Base-by-base conservation (phyloP, 257 asterid species). In the Solanum peruvianum region DNA sequence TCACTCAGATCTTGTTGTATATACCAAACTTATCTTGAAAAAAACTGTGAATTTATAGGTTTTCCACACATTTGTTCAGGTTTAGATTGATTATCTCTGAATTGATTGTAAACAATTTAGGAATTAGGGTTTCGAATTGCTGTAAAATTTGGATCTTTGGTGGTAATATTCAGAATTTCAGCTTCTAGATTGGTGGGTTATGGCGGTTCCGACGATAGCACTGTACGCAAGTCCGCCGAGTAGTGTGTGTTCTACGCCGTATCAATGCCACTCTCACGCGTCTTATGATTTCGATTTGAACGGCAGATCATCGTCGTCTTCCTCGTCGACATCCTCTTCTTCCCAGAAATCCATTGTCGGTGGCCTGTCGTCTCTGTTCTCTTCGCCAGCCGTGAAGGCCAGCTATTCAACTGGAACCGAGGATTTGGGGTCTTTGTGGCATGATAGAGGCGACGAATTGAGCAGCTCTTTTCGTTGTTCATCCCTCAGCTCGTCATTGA, bases 141-240 rank as follows among this genome's bases (percentile, higher is more conserved):
- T 84, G 73, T 37, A 70, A 31, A 56, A 64, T 75, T 85, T 84
- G 56, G 89, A 83, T 83, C 77, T 82, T 88, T 82, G 88, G 77
- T 71, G 60, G 86, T 47, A 29, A 25, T 42, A n/a, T 44, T 77
- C 37, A 14, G 62, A 42, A 44, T 77, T n/a, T 77, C 37, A 77
- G 83, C 15, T 75, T 75, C 11, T 47, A 39, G 31, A 21, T 41
- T 56, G 83, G 42, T 56, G 71, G 33, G 37, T 76, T 16, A 96
- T 96, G 98, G 95, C 94, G 88, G 96, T 95, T 87, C 94, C 99
- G 89, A 88, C 99, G 66, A 97, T 95, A 81, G 98, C 98, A 78
- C 93, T 95, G 67, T 95, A 93, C 90, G 94, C 98, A 58, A 95
- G 94, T 88, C 93, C 99, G 31, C 95, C 98, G 82, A 91, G 95